A percentile compares a stretch with the other conserved stretches of the same genome.
Evolutionary conservation across 2,329 filamentous ascomycete species (phyloP).

Genomic region (Tolypocladium pustulatum): DNA sequence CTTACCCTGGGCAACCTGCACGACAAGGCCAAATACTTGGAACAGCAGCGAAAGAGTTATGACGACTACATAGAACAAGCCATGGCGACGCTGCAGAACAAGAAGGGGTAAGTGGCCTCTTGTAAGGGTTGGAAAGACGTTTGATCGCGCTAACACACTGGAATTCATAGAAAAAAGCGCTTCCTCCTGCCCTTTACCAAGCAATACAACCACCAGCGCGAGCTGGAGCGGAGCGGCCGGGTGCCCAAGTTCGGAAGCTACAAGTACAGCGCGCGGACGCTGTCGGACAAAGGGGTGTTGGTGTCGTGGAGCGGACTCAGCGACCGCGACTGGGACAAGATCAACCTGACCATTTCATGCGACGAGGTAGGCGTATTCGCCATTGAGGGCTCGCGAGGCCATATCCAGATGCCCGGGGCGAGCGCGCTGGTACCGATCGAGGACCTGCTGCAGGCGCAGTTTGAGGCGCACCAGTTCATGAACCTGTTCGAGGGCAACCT

Average conservation of each 20-base stretch:
- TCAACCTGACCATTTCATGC: constrained; percentile 88
- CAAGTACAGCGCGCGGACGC: constrained; percentile 86
- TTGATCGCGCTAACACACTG: neutral
- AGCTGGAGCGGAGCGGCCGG: constrained; percentile 83
- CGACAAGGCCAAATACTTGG: constrained; percentile 83
- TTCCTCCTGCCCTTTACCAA: constrained; percentile 96
- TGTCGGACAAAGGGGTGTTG: constrained; percentile 88
- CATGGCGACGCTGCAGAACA: constrained; percentile 93
- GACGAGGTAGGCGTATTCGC: constrained; percentile 92
- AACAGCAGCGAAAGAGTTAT: constrained; percentile 92
- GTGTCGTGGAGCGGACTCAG: constrained; percentile 81
- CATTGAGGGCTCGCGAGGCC: constrained; percentile 80
- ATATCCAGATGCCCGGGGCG: constrained; percentile 92
- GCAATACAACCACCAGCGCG: constrained; percentile 96
- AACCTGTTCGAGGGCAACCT: constrained; percentile 80
- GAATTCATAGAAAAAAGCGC: constrained; percentile 60
- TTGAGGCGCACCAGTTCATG: constrained; percentile 94
- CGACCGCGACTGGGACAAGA: constrained; percentile 78
- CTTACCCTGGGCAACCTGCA: constrained; percentile 66
- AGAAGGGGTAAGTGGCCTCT: constrained; percentile 61
- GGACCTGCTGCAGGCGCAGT: constrained; percentile 90
- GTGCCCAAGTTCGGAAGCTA: constrained; percentile 96
- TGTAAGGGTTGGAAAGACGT: neutral
- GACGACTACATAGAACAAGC: constrained; percentile 99
- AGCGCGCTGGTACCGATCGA: constrained; percentile 84